Evolutionary conservation across 306 rosid genomes (phyloP).

Genomic region (Acacia confusa): DNA sequence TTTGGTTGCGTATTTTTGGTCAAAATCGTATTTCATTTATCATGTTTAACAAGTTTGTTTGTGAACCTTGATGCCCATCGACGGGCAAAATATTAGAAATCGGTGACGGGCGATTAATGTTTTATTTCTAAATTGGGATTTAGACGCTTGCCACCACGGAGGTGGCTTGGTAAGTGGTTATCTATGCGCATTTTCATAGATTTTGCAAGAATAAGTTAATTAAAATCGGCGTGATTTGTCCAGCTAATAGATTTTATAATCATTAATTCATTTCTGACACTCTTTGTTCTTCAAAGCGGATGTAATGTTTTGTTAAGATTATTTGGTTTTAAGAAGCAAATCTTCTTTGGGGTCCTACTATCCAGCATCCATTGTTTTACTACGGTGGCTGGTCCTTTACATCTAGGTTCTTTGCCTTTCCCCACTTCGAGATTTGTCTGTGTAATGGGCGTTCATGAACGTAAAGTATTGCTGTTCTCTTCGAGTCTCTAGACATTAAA

Average conservation of each 20-base stretch:
- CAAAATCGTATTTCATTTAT: slow-evolving; percentile 20
- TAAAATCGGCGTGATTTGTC: slow-evolving; percentile 6
- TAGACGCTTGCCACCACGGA: slow-evolving; percentile 1
- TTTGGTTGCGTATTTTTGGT: background rate
- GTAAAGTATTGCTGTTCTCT: slow-evolving; percentile 4
- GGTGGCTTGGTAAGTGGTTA: slow-evolving; percentile 6
- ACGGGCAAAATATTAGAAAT: slow-evolving; percentile 14
- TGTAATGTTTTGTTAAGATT: slow-evolving; percentile 15
- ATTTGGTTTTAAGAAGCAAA: slow-evolving; percentile 17
- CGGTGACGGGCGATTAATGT: background rate
- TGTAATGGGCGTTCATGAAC: background rate
- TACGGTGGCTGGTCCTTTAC: background rate
- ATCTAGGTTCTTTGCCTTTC: background rate
- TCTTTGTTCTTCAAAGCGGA: slow-evolving; percentile 25
- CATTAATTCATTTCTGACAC: background rate
- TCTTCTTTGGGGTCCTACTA: background rate
- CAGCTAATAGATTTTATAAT: background rate
- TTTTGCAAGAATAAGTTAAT: background rate
- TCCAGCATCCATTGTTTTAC: background rate
- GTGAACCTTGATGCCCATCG: slow-evolving; percentile 12
- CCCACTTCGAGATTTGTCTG: background rate
- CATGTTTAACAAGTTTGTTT: background rate
- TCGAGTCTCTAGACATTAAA: background rate
- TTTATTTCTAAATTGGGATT: slow-evolving; percentile 23
- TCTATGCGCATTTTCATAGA: slow-evolving; percentile 3